Percentiles rank a stretch among this genome's conserved stretches.
phyloP scores from a whole-genome alignment of 257 asterid genomes.

The Leptodermis oblonga region DNA sequence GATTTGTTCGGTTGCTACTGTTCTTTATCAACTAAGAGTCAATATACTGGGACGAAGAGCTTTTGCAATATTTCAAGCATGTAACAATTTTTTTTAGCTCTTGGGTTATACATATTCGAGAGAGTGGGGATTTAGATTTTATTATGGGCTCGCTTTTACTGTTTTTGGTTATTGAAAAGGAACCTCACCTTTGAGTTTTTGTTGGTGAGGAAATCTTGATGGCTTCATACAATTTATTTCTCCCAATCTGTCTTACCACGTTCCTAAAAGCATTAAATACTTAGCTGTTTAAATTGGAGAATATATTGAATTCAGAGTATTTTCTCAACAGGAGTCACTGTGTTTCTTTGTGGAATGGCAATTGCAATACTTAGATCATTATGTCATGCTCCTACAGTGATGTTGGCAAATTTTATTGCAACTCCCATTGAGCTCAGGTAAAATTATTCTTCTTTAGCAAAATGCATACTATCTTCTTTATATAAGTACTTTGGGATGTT shows the following conservation, averaged over 20 bases:
- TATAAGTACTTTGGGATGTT: not conserved
- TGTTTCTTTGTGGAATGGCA: constrained; percentile 78
- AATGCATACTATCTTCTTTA: constrained; percentile 1
- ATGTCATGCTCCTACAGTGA: constrained; percentile 89
- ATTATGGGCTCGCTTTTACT: not conserved
- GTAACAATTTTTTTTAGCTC: not conserved
- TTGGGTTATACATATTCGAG: not conserved
- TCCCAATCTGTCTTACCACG: not conserved
- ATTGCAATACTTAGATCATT: constrained; percentile 65
- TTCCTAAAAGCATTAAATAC: not conserved
- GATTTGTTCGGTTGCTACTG: not conserved
- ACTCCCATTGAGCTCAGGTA: constrained; percentile 90
- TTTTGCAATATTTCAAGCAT: not conserved
- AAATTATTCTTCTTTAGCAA: constrained; percentile 11
- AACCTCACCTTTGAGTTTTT: not conserved
- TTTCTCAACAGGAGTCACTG: constrained; percentile 64
- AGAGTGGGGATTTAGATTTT: not conserved
- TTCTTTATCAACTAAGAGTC: not conserved
- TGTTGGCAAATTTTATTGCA: constrained; percentile 79
- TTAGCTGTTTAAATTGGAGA: not conserved
- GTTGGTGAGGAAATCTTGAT: not conserved
- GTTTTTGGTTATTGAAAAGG: not conserved
- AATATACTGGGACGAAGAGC: not conserved
- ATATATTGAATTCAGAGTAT: not conserved
- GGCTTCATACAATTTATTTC: not conserved